Evolutionary conservation across 2,329 filamentous ascomycete genomes (phyloP), one percentile per base, ranked within the genome.

Genomic region (Drechslerella dactyloides): DNA sequence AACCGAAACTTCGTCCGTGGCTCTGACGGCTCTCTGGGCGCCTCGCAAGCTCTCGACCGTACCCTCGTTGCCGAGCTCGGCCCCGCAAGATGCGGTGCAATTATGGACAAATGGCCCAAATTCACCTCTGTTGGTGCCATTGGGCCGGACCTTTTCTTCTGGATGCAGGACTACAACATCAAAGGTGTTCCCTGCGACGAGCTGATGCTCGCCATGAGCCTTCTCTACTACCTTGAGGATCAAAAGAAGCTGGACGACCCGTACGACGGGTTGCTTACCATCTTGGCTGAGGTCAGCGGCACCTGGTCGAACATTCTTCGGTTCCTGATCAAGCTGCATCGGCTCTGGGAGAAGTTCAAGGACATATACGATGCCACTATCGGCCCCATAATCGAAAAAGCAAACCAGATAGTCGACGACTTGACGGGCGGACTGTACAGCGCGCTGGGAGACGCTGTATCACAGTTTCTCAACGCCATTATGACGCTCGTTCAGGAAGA

Each of bases 191-290:
- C 52, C 2, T 55, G 52, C 23, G 52, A 55, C 27, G 52, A 55
- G 19, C 17, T 55, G 3, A 55, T 55, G 52, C 52, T 55, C 19
- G 52, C 52, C 27, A 55, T 55, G 52, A 55, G 52, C 52, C 52
- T 55, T 6, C 21, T 55, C 10, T 55, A 55, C 27, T 55, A 55
- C 23, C 52, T 55, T 23, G 52, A 55, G 11, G 52, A 55, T 23
- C 52, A 55, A 23, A 30, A 23, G 24, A 33, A 40, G 52, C 24
- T 55, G 17, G 52, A 55, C 27, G 52, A 55, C 33, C 52, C 52
- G 11, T 55, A 30, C 52, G 52, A 55, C 27, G 52, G 52, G 27
- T n/a, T 55, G 21, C 52, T 55, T 5, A 55, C 10, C 21, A 55
- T 55, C 27, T 23, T 55, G 17, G 52, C 52, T 2, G 52, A 55